Base-by-base conservation (phyloP, 2,329 filamentous ascomycete genomes). In the Exophiala alcalophila region DNA sequence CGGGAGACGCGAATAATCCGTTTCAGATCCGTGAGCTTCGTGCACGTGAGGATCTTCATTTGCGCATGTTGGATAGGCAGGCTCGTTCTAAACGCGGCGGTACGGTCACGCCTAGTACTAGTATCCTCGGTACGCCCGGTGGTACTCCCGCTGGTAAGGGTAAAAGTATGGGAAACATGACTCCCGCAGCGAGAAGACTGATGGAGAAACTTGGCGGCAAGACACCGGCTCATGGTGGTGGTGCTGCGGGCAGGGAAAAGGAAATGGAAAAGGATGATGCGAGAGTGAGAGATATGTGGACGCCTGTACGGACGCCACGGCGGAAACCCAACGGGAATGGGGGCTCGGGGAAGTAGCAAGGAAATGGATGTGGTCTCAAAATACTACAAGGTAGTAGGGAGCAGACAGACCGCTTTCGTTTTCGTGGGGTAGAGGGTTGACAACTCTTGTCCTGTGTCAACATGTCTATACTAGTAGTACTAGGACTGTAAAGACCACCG, bases 11-110 rank as follows among this genome's bases (percentile, higher is more conserved):
- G 1, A 80, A 80, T 0, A 94, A 84, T 52, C 89, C 87, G 0
- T 97, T 97, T 64, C 81, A 80, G 44, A 77, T 97, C 32, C 76
- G 81, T 51, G 81, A 87, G 40, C 80, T 83, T 39, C 80, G 86
- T 39, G 80, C 77, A 50, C 74, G 91, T 25, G 92, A 97, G 66
- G 81, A 80, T 24, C 68, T 97, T 19, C 89, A 94, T 62, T 81
- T 91, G 57, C 79, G 82, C 24, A 87, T 96, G 76, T 89, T 96
- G 2, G 90, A 95, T 49, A 80, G 80, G 37, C 46, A 50, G 32
- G 47, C 53, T n/a, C n/a, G n/a, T n/a, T n/a, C n/a, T n/a, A n/a
- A n/a, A n/a, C n/a, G n/a, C n/a, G n/a, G n/a, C n/a, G n/a, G n/a
- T n/a, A n/a, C n/a, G n/a, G n/a, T n/a, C n/a, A n/a, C n/a, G n/a